phyloP scores from a whole-genome alignment of 2,329 filamentous ascomycete genomes.

The Calonectria naviculata region DNA sequence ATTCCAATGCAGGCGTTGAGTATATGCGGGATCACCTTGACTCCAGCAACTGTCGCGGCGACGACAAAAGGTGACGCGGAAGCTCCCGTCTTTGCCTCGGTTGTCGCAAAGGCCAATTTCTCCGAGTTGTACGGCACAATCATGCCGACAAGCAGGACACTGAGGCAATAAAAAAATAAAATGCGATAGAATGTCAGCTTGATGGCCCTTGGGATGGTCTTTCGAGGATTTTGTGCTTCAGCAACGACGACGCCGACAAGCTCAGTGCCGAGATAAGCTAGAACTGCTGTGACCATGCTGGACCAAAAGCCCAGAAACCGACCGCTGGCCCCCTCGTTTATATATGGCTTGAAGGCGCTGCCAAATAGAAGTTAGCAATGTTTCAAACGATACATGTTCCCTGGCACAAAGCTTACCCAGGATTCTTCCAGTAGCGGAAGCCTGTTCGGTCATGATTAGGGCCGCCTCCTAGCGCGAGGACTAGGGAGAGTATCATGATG shows the following conservation, averaged over 20 bases:
- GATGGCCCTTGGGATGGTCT: conserved; percentile 80
- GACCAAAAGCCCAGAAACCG: conserved; percentile 74
- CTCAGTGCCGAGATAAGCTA: conserved; percentile 82
- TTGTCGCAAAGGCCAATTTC: conserved; percentile 67
- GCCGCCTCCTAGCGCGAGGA: conserved; percentile 74
- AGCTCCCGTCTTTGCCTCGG: conserved; percentile 48
- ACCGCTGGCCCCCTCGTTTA: conserved; percentile 48
- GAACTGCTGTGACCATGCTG: conserved; percentile 79
- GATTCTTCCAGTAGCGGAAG: conserved; percentile 73
- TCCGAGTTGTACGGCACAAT: conserved; percentile 77
- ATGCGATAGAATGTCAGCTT: conserved; percentile 86
- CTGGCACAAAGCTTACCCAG: too few species aligned
- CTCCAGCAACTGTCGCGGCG: conserved; percentile 73
- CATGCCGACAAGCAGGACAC: conserved; percentile 80
- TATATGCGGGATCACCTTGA: conserved; percentile 72
- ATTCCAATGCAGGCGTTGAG: conserved; percentile 80
- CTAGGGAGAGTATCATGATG: conserved; percentile 72
- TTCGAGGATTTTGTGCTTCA: conserved; percentile 82
- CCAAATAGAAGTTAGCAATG: neutral
- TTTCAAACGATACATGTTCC: too few species aligned
- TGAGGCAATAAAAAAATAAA: conserved; percentile 81
- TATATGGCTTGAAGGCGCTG: conserved; percentile 49
- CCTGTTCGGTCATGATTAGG: conserved; percentile 70
- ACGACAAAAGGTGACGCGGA: conserved; percentile 78
- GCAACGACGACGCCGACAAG: conserved; percentile 82